These are phyloP conservation scores for Nemania sp. DNA, from an alignment of 2,329 filamentous ascomycete genomes.

Conservation along the genomic window DNA sequence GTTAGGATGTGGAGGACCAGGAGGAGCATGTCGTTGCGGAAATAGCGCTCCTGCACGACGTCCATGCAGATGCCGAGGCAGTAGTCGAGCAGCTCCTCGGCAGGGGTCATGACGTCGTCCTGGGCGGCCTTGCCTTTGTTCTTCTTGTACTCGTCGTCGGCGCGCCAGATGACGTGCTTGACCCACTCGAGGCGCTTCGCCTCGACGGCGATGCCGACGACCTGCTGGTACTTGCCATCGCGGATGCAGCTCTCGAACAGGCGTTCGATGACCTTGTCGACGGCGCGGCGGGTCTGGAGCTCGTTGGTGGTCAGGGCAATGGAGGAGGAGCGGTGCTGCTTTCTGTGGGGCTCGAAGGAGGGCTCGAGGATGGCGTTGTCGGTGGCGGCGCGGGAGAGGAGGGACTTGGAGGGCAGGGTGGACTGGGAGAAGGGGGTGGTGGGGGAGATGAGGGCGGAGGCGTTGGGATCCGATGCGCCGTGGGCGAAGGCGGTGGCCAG, in stretches of 20 bases:
- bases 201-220: conserved; percentile 95
- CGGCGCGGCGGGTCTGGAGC: conserved; percentile 71
- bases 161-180: conserved; percentile 82
- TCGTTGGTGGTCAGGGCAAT: conserved; percentile 70
- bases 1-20: conserved; percentile 88
- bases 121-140: conserved; percentile 63
- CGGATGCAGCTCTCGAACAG: conserved; percentile 89
- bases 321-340: conserved; percentile 59
- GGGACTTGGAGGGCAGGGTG: conserved; percentile 88
- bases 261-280: conserved; percentile 83
- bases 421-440: conserved; percentile 96
- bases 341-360: conserved; percentile 57
- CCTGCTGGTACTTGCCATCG: conserved; percentile 88
- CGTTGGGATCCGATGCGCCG: conserved; percentile 66
- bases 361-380: conserved; percentile 66
- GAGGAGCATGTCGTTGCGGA: conserved; percentile 82
- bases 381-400: conserved; percentile 81
- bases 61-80: conserved; percentile 96
- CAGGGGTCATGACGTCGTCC: conserved; percentile 59
- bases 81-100: conserved; percentile 96
- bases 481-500: conserved; percentile 79
- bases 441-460: conserved; percentile 76
- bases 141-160: conserved; percentile 82
- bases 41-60: conserved; percentile 87
- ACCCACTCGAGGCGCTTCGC: conserved; percentile 90